Conservation (phyloP, 2,329 filamentous ascomycete genomes). For the Colletotrichum lindemuthianum region DNA sequence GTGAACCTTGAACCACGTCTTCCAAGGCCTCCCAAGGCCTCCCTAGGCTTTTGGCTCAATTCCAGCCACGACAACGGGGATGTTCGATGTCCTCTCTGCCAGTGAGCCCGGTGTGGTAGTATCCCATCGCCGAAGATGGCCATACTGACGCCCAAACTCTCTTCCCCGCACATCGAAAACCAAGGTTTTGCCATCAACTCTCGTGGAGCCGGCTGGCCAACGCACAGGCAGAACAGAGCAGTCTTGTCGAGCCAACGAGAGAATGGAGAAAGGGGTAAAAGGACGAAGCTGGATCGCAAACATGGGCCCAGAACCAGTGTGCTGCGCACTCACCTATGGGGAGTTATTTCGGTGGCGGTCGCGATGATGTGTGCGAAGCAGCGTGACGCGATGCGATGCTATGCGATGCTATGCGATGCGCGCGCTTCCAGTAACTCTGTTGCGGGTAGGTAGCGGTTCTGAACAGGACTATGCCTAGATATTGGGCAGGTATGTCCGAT, state of each 20-base stretch:
- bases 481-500: slow-evolving; percentile 32
- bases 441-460: not conserved
- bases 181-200: slow-evolving; percentile 25
- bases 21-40: slow-evolving; percentile 18
- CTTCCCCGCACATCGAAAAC: slow-evolving; percentile 25
- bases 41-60: slow-evolving; percentile 3
- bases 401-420: slow-evolving; percentile 5
- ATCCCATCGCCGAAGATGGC: slow-evolving; percentile 4
- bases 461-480: slow-evolving; percentile 20
- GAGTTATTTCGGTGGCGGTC: not conserved
- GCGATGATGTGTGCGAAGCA: not conserved
- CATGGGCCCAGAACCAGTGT: slow-evolving; percentile 1
- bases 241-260: too few species aligned
- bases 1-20: slow-evolving; percentile 36
- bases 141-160: slow-evolving; percentile 20
- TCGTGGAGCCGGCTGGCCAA: too few species aligned
- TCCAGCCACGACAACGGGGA: slow-evolving; percentile 32
- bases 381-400: not conserved
- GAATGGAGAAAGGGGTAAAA: not conserved
- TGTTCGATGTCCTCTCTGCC: slow-evolving; percentile 26
- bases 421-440: slow-evolving; percentile 7
- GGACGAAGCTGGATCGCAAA: not conserved
- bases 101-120: slow-evolving; percentile 20
- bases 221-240: too few species aligned
- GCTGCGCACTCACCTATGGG: slow-evolving; percentile 17